These are phyloP conservation scores for Saitozyma podzolica DNA, from an alignment of 768 basidiomycete genomes.

Conservation along the genomic window DNA sequence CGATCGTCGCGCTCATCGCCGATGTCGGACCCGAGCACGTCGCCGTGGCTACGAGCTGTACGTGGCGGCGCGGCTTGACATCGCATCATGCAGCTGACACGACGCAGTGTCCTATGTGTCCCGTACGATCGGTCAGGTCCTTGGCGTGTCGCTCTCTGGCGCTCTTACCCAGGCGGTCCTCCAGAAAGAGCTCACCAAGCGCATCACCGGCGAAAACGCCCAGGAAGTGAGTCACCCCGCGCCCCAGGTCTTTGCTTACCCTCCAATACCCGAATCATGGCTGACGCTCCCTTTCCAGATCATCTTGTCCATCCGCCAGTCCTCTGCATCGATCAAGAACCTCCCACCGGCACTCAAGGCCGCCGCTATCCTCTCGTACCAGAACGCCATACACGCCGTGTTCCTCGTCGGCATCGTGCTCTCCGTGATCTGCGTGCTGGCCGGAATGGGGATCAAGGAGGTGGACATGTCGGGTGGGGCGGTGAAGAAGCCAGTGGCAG, in stretches of 20 bases:
- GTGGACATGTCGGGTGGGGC: constrained; percentile 32
- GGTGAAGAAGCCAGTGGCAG: neutral
- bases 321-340: constrained; percentile 35
- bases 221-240: constrained; percentile 34
- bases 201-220: constrained; percentile 75
- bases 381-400: constrained; percentile 27
- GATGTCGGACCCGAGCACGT: constrained; percentile 70
- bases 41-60: constrained; percentile 78
- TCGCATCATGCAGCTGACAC: neutral
- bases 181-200: constrained; percentile 64
- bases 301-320: constrained; percentile 39
- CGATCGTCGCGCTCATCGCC: constrained; percentile 70
- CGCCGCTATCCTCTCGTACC: constrained; percentile 22
- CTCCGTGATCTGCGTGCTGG: constrained; percentile 30
- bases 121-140: constrained; percentile 89
- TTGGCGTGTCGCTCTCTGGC: constrained; percentile 84
- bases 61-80: constrained; percentile 48
- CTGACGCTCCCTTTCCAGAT: constrained; percentile 19
- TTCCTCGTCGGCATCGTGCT: constrained; percentile 40
- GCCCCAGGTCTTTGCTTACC: too few relatives aligned
- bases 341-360: constrained; percentile 26
- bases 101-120: constrained; percentile 80
- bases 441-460: constrained; percentile 32
- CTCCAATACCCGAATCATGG: too few relatives aligned
- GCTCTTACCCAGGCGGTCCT: constrained; percentile 79